Evolutionary conservation across 495 filamentous ascomycete species (phyloP).

Genomic region (Penicillium salamii): DNA sequence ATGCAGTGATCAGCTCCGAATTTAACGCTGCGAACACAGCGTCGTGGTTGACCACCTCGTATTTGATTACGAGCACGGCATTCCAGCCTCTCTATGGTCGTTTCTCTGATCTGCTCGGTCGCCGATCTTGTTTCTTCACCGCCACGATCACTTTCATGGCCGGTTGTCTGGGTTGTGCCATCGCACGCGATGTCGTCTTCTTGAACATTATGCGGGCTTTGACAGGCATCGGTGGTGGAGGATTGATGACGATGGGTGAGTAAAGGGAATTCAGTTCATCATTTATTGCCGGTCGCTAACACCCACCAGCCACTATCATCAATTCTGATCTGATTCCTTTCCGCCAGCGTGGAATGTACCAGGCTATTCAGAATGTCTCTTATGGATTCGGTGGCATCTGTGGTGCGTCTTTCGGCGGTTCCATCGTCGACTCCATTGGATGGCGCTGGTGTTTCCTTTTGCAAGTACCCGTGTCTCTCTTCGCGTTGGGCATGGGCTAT

Average conservation of each 20-base stretch:
- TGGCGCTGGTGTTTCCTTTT: conserved; percentile 60
- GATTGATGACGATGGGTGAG: conserved; percentile 60
- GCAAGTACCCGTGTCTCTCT: conserved; percentile 50
- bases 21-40: conserved; percentile 61
- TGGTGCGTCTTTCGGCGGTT: conserved; percentile 64
- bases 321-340: conserved; percentile 67
- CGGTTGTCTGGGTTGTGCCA: conserved; percentile 46
- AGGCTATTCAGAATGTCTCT: conserved; percentile 59
- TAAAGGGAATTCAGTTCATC: too few relatives aligned
- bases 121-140: conserved; percentile 39
- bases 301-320: conserved; percentile 53
- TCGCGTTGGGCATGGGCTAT: conserved; percentile 52
- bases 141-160: conserved; percentile 43
- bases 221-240: conserved; percentile 63
- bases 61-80: conserved; percentile 58
- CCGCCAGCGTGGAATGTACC: conserved; percentile 61
- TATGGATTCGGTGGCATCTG: conserved; percentile 64
- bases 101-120: conserved; percentile 46
- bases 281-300: too few relatives aligned
- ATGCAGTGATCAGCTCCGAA: conserved; percentile 66
- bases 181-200: conserved; percentile 51
- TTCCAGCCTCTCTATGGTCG: conserved; percentile 55
- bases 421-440: conserved; percentile 61
- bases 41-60: conserved; percentile 66
- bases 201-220: conserved; percentile 80